phyloP scores from a whole-genome alignment of 2,329 filamentous ascomycete species.

The Penicillium verrucosum region DNA sequence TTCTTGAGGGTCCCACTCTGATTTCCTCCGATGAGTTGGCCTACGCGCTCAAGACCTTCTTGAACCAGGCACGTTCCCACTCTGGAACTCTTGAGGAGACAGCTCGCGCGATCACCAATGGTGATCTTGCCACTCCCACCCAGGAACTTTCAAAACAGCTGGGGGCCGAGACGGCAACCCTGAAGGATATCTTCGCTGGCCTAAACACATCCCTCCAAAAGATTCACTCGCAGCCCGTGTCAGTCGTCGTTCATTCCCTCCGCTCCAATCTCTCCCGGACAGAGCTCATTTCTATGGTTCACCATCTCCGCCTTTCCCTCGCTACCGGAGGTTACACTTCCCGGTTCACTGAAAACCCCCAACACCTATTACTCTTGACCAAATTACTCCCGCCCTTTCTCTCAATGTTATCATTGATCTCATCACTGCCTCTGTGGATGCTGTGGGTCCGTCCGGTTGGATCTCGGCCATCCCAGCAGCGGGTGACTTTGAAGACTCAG shows the following conservation, averaged over 20 bases:
- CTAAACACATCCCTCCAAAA: conserved; percentile 39
- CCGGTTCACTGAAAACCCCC: conserved; percentile 42
- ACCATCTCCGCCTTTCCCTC: conserved; percentile 44
- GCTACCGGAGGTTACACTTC: conserved; percentile 43
- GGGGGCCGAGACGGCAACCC: conserved; percentile 19
- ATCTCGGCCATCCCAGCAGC: conserved; percentile 38
- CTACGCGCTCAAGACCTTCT: conserved; percentile 39
- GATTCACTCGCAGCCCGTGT: conserved; percentile 34
- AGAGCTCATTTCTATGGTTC: conserved; percentile 40
- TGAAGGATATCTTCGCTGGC: conserved; percentile 38
- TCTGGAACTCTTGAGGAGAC: conserved; percentile 34
- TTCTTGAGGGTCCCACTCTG: conserved; percentile 36
- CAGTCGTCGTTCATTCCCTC: conserved; percentile 32
- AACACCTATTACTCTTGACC: conserved; percentile 33
- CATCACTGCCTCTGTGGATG: conserved; percentile 47
- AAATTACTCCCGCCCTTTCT: conserved; percentile 37
- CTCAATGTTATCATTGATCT: conserved; percentile 41
- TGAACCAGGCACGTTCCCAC: conserved; percentile 38
- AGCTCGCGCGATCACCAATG: conserved; percentile 32
- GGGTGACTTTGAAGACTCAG: conserved; percentile 25
- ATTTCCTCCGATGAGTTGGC: conserved; percentile 41
- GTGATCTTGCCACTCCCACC: conserved; percentile 24
- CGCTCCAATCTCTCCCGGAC: conserved; percentile 39
- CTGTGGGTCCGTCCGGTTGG: conserved; percentile 48
- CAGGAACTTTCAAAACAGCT: conserved; percentile 19